Base-by-base conservation (phyloP, 495 filamentous ascomycete genomes). In the Cercophora samala region DNA sequence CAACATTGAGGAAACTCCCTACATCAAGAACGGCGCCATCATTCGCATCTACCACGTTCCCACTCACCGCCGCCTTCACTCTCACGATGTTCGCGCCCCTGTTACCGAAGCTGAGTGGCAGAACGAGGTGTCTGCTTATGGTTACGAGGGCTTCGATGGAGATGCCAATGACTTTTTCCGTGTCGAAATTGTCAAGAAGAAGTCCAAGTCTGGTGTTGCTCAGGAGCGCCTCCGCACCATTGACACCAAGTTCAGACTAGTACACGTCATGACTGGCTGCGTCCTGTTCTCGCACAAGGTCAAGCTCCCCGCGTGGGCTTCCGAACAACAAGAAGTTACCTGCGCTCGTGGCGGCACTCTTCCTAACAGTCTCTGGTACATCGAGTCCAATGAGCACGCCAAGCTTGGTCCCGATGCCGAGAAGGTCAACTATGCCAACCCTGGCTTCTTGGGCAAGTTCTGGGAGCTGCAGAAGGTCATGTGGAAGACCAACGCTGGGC, bases 381-480 rank as follows among this genome's bases (percentile, higher is more conserved):
- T 99, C 65, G 95, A 99, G 78, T 85, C 84, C 56, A 98, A 99
- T 75, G 83, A 84, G 63, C 94, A 98, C 74, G 90, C 92, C 23
- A 83, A 84, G 67, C 84, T 97, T 58, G 85, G 86, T 26, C 82
- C 80, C 46, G 82, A 89, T 69, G 88, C 91, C 23, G 95, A 98
- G 76, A 96, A 89, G 77, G 94, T 97, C 72, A 99, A 97, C 76
- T 99, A 99, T 76, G 84, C 86, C 66, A 90, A 97, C 70, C 95
- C 95, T 21, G 95, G 95, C 17, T 98, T 99, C 84, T 86, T 98
- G 64, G 96, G 93, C 64, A 99, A 98, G 75, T 99, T 99, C 82
- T 97, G 92, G 91, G 95, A 99, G 80, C 83, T 99, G n/a, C 93
- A 99, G 77, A 93, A 92, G 78, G 96, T 99, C 52, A 99, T 99